These are phyloP conservation scores for Acanthamoeba lugdunensis DNA, from an alignment of 208 protist genomes.

Conservation along the genomic window DNA sequence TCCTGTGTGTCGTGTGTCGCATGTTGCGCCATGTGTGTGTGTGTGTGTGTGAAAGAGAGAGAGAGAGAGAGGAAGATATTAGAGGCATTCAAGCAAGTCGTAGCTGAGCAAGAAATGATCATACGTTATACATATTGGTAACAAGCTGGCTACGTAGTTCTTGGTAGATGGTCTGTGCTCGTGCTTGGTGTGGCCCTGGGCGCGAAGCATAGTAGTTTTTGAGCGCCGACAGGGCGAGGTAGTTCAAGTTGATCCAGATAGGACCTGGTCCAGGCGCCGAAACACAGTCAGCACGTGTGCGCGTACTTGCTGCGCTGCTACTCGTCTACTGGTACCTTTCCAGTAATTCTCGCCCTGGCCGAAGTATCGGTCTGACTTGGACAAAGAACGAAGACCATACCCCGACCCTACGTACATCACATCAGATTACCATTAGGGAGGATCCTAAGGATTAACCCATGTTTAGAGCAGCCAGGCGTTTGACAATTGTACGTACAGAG, in stretches of 20 bases:
- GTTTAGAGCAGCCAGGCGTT: background rate
- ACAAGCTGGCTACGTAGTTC: conserved; percentile 84
- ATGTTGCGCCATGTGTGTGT: background rate
- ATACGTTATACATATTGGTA: conserved; percentile 78
- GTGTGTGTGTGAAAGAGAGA: too few species aligned
- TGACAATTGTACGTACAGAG: conserved; percentile 68
- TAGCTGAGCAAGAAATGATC: background rate
- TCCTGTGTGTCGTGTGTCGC: conserved; percentile 11
- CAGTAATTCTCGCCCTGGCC: conserved; percentile 90
- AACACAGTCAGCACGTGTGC: background rate
- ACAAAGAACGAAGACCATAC: conserved; percentile 68
- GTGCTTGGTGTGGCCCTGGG: background rate
- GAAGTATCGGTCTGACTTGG: conserved; percentile 69
- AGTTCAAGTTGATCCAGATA: conserved; percentile 93
- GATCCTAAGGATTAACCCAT: background rate
- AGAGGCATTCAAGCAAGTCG: background rate
- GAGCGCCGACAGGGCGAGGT: conserved; percentile 85
- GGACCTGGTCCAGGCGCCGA: conserved; percentile 27
- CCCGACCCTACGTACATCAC: background rate
- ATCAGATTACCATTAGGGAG: background rate
- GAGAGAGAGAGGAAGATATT: background rate
- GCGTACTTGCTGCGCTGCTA: background rate
- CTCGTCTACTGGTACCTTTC: conserved; percentile 78
- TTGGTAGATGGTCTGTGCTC: conserved; percentile 76
- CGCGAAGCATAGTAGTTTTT: conserved; percentile 73